Evolutionary conservation across 257 asterid genomes (phyloP), one percentile per base, ranked within the genome.

Genomic region (Nicotiana otophora): DNA sequence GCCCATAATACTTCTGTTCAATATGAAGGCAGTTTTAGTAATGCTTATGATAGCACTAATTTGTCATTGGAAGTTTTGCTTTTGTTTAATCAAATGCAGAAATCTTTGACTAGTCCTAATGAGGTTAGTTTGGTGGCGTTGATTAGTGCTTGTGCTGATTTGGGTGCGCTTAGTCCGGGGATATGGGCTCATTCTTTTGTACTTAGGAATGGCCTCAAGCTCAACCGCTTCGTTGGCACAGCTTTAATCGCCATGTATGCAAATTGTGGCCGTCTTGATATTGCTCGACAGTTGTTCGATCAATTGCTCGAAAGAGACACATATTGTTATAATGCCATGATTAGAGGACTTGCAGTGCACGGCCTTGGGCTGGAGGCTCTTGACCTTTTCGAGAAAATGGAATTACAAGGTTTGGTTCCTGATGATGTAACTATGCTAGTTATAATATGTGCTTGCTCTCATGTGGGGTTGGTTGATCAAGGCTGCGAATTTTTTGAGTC

Each of bases 271-370:
- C 67, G 88, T 23, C 81, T 91, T 19, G 93, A 90, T 81, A 67
- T 86, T 78, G 91, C 93, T 0, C 84, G 85, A 85, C 88, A 83
- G 5, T 83, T 86, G 4, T 92, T 91, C 10, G 86, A 88, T 79
- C 82, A 39, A 77, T 82, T 88, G 81, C 75, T 70, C 36, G n/a
- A 30, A 36, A 82, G 83, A 72, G 86, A 86, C 20, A 82, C 86
- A 1, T 89, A 34, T 67, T 81, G 90, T 31, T 92, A 92, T 92
- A 92, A 91, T 78, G 88, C 90, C 14, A 89, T 92, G 94, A 88
- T 91, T 64, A 89, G 90, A 28, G 92, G 90, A 51, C 88, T 91
- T 8, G 94, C 91, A 1, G 84, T 90, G 86, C 90, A 92, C 10
- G 95, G 95, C 20, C 83, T 89, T 64, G 95, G 85, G 10, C 67